phyloP scores from a whole-genome alignment of 176 grass and related monocot genomes.

The Cymbopogon citratus region DNA sequence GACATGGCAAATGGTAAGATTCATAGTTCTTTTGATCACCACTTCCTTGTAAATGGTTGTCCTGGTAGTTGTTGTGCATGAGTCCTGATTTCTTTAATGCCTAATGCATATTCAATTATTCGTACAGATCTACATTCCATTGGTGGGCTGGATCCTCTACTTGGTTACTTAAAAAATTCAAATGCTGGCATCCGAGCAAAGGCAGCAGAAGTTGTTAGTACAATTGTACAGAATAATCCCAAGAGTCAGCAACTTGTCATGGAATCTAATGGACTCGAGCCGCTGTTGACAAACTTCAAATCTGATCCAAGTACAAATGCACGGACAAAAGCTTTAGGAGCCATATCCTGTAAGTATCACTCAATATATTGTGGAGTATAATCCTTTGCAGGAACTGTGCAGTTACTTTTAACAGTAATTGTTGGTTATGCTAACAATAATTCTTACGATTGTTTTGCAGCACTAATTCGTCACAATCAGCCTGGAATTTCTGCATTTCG shows the following conservation, averaged over 20 bases:
- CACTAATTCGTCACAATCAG: too few relatives aligned
- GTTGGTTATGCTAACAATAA: slow-evolving; percentile 7
- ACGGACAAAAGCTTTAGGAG: slow-evolving; percentile 92
- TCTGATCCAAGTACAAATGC: slow-evolving; percentile 57
- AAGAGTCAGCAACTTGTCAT: slow-evolving; percentile 81
- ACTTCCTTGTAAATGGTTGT: background rate
- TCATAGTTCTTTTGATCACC: background rate
- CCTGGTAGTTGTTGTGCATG: background rate
- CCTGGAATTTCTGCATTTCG: background rate
- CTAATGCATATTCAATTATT: slow-evolving; percentile 9
- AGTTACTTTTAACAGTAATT: background rate
- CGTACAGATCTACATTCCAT: slow-evolving; percentile 73
- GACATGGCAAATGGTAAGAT: slow-evolving; percentile 70
- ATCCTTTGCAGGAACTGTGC: background rate
- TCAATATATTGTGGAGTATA: background rate
- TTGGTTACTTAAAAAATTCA: slow-evolving; percentile 72
- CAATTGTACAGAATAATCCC: slow-evolving; percentile 88
- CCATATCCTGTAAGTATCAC: slow-evolving; percentile 70
- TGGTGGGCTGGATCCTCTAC: slow-evolving; percentile 78
- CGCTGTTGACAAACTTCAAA: slow-evolving; percentile 75
- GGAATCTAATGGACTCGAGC: slow-evolving; percentile 76
- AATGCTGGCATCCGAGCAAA: slow-evolving; percentile 85
- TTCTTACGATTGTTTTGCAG: too few relatives aligned
- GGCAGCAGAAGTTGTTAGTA: slow-evolving; percentile 85
- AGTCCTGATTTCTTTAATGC: background rate